phyloP scores from a whole-genome alignment of 2,329 filamentous ascomycete genomes.

The Pseudogymnoascus sp. region DNA sequence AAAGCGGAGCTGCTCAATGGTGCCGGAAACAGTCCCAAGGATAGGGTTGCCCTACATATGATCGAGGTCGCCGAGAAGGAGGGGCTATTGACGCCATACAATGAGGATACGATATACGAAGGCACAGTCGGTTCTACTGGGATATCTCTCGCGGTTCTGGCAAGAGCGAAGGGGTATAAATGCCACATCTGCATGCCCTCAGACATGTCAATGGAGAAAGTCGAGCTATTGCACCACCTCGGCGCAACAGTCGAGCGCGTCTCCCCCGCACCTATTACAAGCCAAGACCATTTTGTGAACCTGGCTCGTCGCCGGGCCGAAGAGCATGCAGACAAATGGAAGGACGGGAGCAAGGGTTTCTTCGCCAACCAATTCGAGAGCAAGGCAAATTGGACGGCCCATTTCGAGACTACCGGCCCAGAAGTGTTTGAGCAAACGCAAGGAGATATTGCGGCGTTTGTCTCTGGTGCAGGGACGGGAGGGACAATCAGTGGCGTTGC shows the following conservation, averaged over 20 bases:
- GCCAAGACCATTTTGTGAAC: conserved; percentile 90
- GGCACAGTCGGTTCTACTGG: conserved; percentile 94
- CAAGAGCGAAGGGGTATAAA: conserved; percentile 78
- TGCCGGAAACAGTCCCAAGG: conserved; percentile 87
- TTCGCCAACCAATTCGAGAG: conserved; percentile 98
- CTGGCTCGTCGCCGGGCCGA: conserved; percentile 67
- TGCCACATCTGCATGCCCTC: conserved; percentile 97
- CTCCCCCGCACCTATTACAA: conserved; percentile 85
- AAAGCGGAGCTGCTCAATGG: conserved; percentile 97
- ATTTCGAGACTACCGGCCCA: conserved; percentile 74
- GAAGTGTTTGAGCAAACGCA: conserved; percentile 77
- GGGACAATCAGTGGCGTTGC: conserved; percentile 87
- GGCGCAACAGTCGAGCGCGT: conserved; percentile 91
- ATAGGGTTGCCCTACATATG: conserved; percentile 86
- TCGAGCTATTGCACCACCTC: conserved; percentile 76
- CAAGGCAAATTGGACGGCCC: conserved; percentile 77
- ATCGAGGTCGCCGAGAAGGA: conserved; percentile 72
- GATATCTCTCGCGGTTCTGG: conserved; percentile 85
- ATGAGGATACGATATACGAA: conserved; percentile 93
- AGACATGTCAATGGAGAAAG: conserved; percentile 84
- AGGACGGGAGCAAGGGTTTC: conserved; percentile 65
- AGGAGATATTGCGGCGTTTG: conserved; percentile 72
- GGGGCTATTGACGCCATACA: conserved; percentile 66
- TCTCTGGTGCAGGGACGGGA: conserved; percentile 88
- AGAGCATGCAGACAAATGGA: conserved; percentile 55